Conservation (phyloP, 495 filamentous ascomycete species). For the Aspergillus wentii region DNA sequence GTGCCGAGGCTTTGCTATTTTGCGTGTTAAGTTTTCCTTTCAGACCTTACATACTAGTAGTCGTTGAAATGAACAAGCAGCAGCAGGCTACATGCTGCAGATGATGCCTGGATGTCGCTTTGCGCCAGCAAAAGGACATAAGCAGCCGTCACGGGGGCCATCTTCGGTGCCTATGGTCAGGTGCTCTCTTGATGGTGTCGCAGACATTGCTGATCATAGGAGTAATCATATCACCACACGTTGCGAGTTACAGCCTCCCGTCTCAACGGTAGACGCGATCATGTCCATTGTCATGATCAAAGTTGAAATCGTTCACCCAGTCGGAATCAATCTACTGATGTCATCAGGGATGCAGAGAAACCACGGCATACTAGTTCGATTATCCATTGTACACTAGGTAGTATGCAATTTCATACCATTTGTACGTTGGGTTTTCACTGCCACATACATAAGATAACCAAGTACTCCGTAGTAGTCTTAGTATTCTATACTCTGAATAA, state of each 20-base stretch:
- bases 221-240: conserved; percentile 74
- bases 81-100: conserved; percentile 64
- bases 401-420: too few species aligned
- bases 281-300: conserved; percentile 71
- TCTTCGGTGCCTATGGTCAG: conserved; percentile 84
- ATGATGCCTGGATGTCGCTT: conserved; percentile 76
- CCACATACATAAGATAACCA: too few species aligned
- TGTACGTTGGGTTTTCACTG: too few species aligned
- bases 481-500: too few species aligned
- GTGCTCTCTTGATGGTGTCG: conserved; percentile 74
- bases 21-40: conserved; percentile 81
- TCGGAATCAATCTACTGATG: conserved; percentile 65
- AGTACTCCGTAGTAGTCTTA: too few species aligned
- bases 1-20: conserved; percentile 75
- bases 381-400: neutral
- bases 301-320: conserved; percentile 72
- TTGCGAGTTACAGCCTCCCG: conserved; percentile 59
- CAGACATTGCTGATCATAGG: conserved; percentile 80
- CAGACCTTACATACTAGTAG: conserved; percentile 74
- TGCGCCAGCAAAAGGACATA: conserved; percentile 75
- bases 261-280: conserved; percentile 61
- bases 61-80: conserved; percentile 72
- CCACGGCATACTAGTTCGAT: conserved; percentile 45
- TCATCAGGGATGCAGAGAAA: conserved; percentile 72
- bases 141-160: conserved; percentile 77